phyloP scores from a whole-genome alignment of 2,329 filamentous ascomycete species.

The Hypoxylon sp. region DNA sequence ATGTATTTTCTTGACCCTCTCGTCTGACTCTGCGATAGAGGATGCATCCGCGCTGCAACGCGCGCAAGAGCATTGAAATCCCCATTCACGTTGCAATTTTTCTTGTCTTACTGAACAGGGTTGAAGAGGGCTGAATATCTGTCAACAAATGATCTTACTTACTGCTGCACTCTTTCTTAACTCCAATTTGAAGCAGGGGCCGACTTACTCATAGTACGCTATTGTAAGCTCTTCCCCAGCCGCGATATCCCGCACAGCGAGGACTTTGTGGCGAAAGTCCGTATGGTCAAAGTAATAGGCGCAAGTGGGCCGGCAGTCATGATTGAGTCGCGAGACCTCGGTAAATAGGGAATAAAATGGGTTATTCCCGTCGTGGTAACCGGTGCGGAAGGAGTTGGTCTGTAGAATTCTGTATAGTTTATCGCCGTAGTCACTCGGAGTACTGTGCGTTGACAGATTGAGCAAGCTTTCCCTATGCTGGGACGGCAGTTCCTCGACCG shows the following conservation, averaged over 20 bases:
- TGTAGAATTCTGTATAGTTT: slow-evolving; percentile 53
- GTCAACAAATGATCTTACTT: slow-evolving; percentile 29
- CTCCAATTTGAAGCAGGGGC: neutral
- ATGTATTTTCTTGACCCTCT: slow-evolving; percentile 54
- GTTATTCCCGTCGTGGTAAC: slow-evolving; percentile 44
- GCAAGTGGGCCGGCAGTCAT: slow-evolving; percentile 60
- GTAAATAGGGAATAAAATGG: slow-evolving; percentile 54
- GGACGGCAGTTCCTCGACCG: slow-evolving; percentile 47
- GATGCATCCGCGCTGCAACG: slow-evolving; percentile 53
- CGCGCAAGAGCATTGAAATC: slow-evolving; percentile 58
- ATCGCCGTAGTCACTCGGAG: slow-evolving; percentile 38
- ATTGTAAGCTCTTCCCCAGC: slow-evolving; percentile 60
- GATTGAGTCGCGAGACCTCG: slow-evolving; percentile 59
- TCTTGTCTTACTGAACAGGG: slow-evolving; percentile 51
- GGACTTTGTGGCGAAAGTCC: slow-evolving; percentile 57
- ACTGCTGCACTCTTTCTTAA: neutral
- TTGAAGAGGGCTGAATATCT: slow-evolving; percentile 53
- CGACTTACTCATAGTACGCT: slow-evolving; percentile 57
- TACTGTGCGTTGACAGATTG: slow-evolving; percentile 50
- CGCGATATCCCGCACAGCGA: slow-evolving; percentile 56
- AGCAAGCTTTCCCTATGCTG: slow-evolving; percentile 47
- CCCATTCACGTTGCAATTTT: slow-evolving; percentile 55
- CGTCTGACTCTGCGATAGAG: slow-evolving; percentile 54
- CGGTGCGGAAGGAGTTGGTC: slow-evolving; percentile 53
- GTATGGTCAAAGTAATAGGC: slow-evolving; percentile 57